Evolutionary conservation across 225 moss, liverwort and hornwort species (phyloP).

Genomic region (Anthoceros angustus): DNA sequence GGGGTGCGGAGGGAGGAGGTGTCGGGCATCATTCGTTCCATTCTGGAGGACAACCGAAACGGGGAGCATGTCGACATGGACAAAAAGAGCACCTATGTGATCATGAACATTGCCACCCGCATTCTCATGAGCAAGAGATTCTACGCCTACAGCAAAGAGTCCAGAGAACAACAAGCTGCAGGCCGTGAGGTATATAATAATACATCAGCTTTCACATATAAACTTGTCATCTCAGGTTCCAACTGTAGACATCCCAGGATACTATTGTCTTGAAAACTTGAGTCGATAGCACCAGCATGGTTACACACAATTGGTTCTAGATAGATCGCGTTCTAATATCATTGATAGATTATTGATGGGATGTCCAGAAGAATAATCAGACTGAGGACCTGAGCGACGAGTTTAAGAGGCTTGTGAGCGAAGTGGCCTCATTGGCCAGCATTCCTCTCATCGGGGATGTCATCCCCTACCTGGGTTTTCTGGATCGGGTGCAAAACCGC

Average conservation of each 20-base stretch:
- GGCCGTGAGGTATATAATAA: background rate
- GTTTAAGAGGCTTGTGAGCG: background rate
- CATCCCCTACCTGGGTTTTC: background rate
- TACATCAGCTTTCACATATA: background rate
- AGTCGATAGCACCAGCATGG: background rate
- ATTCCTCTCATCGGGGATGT: background rate
- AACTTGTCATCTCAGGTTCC: background rate
- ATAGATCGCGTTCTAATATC: background rate
- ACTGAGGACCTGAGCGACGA: conserved; percentile 3
- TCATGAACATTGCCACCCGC: background rate
- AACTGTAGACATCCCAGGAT: conserved; percentile 2
- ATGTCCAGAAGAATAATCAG: background rate
- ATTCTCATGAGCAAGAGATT: conserved; percentile 1
- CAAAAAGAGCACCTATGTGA: background rate
- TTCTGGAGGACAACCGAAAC: background rate
- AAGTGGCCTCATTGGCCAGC: conserved; percentile 1
- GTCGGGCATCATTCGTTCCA: conserved; percentile 3
- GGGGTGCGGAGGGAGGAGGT: background rate
- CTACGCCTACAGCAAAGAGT: conserved; percentile 1
- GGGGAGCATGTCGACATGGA: conserved; percentile 1
- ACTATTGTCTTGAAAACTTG: background rate
- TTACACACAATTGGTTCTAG: background rate
- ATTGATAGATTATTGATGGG: background rate
- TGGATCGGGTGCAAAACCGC: conserved; percentile 2
- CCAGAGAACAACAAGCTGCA: background rate